Evolutionary conservation across 345 rosid genomes (phyloP), one percentile per base, ranked within the genome.

Genomic region (Limnanthes douglasii): DNA sequence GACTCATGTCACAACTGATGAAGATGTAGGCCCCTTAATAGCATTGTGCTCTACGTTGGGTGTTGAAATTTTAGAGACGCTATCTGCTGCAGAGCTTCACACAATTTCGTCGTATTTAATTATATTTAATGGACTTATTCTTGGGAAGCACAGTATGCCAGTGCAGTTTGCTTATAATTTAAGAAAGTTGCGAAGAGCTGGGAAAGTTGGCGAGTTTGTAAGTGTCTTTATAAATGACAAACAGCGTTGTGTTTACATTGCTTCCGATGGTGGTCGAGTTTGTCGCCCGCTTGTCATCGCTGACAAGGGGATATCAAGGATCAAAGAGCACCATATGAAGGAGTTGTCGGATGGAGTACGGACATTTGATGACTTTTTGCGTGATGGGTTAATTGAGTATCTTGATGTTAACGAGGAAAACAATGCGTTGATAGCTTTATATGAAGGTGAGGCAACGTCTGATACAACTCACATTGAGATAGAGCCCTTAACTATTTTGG

Each of bases 231-330:
- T 73, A 34, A 79, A 88, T 42, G 95, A 79, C 66, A 88, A 83
- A 64, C 97, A 88, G 93, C 63, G 61, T 21, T 74, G 73, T 56
- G 84, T 88, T 35, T 76, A 88, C 54, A 66, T 88, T 64, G 97
- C 97, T 59, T 83, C 97, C 45, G 97, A 88, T 76, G 95, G 90
- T 44, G 97, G 97, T 39, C 80, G 97, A 46, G 97, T 88, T 55
- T 83, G 95, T 65, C 90, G 95, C 50, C 97, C 97, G 10, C 79
- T 88, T 38, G 97, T 88, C 54, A 76, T 88, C 51, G 95, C 92
- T 23, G 92, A 88, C 69, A 72, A 72, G 57, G 97, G 97, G 37
- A 45, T 72, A 54, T 76, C 97, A 53, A 74, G 95, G 62, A 68
- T 88, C 43, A 88, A 83, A 56, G 71, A 64, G 16, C 68, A 83